phyloP scores from a whole-genome alignment of 2,329 filamentous ascomycete genomes.

The Epichloe elymi region DNA sequence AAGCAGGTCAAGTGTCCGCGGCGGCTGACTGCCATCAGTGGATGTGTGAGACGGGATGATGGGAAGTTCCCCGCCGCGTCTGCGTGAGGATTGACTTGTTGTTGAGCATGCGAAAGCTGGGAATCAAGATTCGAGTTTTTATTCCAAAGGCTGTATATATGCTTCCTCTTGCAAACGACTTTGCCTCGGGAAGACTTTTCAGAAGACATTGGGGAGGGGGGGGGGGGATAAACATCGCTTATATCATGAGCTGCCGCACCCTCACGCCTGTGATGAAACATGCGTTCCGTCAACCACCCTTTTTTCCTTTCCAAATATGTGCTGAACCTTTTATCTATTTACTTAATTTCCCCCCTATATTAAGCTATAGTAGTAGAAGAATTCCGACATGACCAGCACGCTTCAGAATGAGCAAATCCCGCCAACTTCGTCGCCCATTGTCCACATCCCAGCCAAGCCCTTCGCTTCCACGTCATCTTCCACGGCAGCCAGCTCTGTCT shows the following conservation, averaged over 20 bases:
- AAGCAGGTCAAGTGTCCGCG: conserved; percentile 42
- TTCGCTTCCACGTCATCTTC: conserved; percentile 35
- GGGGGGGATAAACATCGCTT: background rate
- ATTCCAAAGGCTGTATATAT: background rate
- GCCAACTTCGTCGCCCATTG: conserved; percentile 68
- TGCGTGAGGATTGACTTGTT: background rate
- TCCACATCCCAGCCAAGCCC: conserved; percentile 76
- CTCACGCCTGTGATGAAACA: background rate
- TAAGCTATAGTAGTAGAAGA: background rate
- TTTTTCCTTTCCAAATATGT: background rate
- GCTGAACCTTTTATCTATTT: too few species aligned
- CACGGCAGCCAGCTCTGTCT: conserved; percentile 28
- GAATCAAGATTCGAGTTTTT: too few species aligned
- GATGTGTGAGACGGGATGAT: conserved; percentile 22
- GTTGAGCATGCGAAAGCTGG: too few species aligned
- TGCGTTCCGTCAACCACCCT: background rate
- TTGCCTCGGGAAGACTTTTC: background rate
- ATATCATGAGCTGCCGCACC: background rate
- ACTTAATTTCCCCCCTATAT: too few species aligned
- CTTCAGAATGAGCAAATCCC: conserved; percentile 42
- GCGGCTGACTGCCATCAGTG: conserved; percentile 28
- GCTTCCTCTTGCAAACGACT: background rate
- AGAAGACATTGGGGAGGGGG: background rate
- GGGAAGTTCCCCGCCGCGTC: conserved; percentile 12
- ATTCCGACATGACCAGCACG: background rate